These are phyloP conservation scores for Thraustotheca clavata DNA, from an alignment of 352 stramenopile genomes.

Conservation along the genomic window DNA sequence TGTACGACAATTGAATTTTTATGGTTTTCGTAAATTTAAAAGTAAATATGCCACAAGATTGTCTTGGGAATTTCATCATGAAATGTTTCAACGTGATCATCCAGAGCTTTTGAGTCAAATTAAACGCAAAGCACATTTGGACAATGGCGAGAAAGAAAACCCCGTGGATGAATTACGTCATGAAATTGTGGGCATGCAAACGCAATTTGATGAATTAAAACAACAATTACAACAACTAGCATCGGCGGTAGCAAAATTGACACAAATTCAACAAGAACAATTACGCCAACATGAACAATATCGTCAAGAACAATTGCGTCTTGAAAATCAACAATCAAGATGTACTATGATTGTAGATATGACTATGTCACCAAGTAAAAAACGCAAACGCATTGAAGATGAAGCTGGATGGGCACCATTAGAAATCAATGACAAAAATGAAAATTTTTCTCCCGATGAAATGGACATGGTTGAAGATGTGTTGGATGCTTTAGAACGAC, in stretches of 20 bases:
- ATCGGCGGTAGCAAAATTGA: background rate
- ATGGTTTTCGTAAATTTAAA: slow-evolving; percentile 22
- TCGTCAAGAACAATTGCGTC: no score
- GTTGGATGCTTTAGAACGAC: background rate
- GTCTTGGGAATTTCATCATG: slow-evolving; percentile 29
- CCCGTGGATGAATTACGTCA: background rate
- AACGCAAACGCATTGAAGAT: background rate
- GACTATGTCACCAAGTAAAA: background rate
- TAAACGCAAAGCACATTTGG: slow-evolving; percentile 5
- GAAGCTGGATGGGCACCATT: background rate
- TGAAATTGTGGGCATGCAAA: slow-evolving; percentile 7
- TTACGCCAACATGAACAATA: no score
- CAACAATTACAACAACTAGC: background rate
- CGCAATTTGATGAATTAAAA: slow-evolving; percentile 9
- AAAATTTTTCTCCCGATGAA: background rate
- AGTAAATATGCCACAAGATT: slow-evolving; percentile 1
- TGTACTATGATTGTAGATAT: no score
- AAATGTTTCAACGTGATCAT: slow-evolving; percentile 23
- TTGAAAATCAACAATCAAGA: no score
- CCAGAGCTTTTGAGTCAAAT: slow-evolving; percentile 28
- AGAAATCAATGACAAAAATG: background rate
- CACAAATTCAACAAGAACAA: background rate
- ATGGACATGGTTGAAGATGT: slow-evolving; percentile 9
- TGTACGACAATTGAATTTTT: slow-evolving; percentile 43
- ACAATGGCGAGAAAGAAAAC: slow-evolving; percentile 9